Base-by-base conservation (phyloP, 257 asterid species). In the Solanum neorickii region DNA sequence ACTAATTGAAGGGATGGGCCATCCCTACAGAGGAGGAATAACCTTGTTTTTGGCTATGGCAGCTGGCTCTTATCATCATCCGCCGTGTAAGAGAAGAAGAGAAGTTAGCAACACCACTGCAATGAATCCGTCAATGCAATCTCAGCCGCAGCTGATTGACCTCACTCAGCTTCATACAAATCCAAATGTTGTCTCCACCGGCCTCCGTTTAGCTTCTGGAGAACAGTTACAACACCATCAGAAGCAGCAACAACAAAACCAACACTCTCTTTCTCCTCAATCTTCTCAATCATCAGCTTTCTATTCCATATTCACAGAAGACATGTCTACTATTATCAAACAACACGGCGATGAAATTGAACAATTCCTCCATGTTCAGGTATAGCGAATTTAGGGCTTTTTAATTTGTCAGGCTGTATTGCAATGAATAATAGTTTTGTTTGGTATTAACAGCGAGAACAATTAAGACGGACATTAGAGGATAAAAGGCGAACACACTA, bases 311-410 rank as follows among this genome's bases (percentile, higher is more conserved):
- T 70, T 91, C 20, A 84, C 92, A 3, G 92, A 91, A 59, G 92
- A 91, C 12, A 85, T 92, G 8, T 86, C 89, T 27, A 49, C 88
- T 25, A 88, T 87, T 16, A 89, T 92, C 44, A 87, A 90, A 78
- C 94, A 90, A 23, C 93, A 92, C 21, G 27, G 88, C 1, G 88
- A 88, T 2, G 94, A 92, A 90, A 88, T 92, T 29, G 93, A 92
- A 1, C 89, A 85, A 29, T 82, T 66, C 18, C 84, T 88, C 86
- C 85, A 23, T 29, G 70, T 78, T 84, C 90, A 88, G 90, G 90
- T 88, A 77, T 14, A 11, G 12, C n/a, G 0, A 15, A 72, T 15
- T 68, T 87, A 23, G 37, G 25, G 15, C 5, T 21, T 21, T 31
- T 56, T 6, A 18, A 13, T 20, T 41, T 33, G 41, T 11, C 33